These are phyloP conservation scores for Rhizopus arrhizus DNA, from an alignment of 371 early-diverging fungal species.

Conservation along the genomic window DNA sequence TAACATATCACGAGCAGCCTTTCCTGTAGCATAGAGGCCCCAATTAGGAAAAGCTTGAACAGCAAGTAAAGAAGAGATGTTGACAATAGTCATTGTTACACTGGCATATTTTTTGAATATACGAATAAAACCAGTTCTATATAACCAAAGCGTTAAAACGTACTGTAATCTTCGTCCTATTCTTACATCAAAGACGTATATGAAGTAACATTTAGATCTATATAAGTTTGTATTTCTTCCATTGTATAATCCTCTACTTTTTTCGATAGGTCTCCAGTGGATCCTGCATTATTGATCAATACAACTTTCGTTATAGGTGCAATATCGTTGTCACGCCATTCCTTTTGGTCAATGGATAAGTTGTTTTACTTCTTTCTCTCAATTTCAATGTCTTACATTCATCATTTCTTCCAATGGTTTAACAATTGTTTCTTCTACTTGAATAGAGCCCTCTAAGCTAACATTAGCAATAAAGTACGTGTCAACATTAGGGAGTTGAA, in stretches of 20 bases:
- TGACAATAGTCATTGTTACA: conserved; percentile 61
- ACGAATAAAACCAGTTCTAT: conserved; percentile 36
- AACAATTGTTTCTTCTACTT: conserved; percentile 23
- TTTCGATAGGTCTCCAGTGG: conserved; percentile 73
- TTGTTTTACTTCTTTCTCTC: neutral
- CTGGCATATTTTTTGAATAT: conserved; percentile 18
- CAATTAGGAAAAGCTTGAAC: conserved; percentile 77
- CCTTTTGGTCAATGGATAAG: conserved; percentile 7
- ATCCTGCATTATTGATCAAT: conserved; percentile 85
- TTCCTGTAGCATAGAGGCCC: conserved; percentile 85
- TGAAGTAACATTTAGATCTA: conserved; percentile 62
- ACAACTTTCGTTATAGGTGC: conserved; percentile 48
- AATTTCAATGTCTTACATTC: conserved; percentile 13
- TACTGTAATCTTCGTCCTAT: neutral
- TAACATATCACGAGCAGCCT: conserved; percentile 88
- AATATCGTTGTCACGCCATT: conserved; percentile 15
- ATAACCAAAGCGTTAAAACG: neutral
- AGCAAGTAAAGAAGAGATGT: conserved; percentile 85
- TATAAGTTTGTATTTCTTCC: conserved; percentile 56
- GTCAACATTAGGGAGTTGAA: conserved; percentile 13
- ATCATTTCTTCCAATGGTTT: conserved; percentile 15
- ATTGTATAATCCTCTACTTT: conserved; percentile 57
- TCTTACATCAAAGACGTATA: conserved; percentile 55
- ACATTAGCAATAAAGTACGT: conserved; percentile 26
- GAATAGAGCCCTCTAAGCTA: conserved; percentile 23